These are phyloP conservation scores for Thalassiosira hispida DNA, from an alignment of 352 stramenopile species.

Conservation along the genomic window DNA sequence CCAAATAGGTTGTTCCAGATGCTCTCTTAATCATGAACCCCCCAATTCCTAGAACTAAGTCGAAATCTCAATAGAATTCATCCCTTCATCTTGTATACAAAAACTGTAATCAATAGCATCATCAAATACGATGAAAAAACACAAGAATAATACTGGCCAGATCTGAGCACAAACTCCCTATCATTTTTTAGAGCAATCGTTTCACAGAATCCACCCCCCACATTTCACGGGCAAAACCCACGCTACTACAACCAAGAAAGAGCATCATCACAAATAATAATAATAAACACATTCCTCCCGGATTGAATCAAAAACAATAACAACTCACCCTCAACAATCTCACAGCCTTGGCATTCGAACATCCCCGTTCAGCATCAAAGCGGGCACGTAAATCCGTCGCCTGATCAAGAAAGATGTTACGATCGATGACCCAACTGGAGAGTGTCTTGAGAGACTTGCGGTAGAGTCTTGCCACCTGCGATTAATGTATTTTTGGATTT, in stretches of 20 bases:
- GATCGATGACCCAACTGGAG: slow-evolving; percentile 93
- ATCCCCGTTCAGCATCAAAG: slow-evolving; percentile 88
- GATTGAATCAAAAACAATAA: not conserved
- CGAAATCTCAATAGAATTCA: too few relatives aligned
- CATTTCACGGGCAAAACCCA: too few relatives aligned
- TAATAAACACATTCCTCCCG: not conserved
- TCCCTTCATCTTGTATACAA: too few relatives aligned
- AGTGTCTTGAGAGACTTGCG: slow-evolving; percentile 93
- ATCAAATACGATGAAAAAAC: too few relatives aligned
- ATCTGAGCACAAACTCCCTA: too few relatives aligned
- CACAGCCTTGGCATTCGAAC: slow-evolving; percentile 60
- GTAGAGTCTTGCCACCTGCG: slow-evolving; percentile 89
- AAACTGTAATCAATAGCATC: too few relatives aligned
- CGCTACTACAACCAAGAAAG: not conserved
- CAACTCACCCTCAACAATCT: slow-evolving; percentile 66
- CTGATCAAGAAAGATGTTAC: slow-evolving; percentile 94
- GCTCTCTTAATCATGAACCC: too few relatives aligned
- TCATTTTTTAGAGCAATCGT: too few relatives aligned
- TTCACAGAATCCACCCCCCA: too few relatives aligned
- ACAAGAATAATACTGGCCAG: too few relatives aligned
- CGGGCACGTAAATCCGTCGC: slow-evolving; percentile 90
- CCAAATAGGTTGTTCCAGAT: too few relatives aligned
- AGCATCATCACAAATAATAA: not conserved
- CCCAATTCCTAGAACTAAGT: too few relatives aligned
- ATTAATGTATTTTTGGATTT: slow-evolving; percentile 17